Conservation (phyloP, 2,329 filamentous ascomycete genomes). For the Scedosporium apiospermum region DNA sequence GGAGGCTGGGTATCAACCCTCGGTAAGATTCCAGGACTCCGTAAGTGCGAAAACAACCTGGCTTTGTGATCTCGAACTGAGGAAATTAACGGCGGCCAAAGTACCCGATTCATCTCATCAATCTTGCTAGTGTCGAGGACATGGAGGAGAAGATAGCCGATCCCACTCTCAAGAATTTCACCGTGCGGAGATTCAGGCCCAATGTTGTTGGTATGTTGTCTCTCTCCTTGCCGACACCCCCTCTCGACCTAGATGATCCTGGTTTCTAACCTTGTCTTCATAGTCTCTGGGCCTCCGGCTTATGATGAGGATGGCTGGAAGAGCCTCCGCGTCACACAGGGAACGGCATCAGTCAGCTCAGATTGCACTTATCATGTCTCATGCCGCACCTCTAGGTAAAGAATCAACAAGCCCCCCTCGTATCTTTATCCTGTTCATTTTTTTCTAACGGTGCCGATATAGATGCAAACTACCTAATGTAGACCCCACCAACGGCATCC, state of each 20-base stretch:
- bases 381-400: slow-evolving; percentile 4
- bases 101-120: slow-evolving; percentile 64
- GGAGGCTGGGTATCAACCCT: slow-evolving; percentile 52
- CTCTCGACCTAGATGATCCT: background rate
- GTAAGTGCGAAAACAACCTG: background rate
- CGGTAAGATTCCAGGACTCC: slow-evolving; percentile 43
- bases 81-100: background rate
- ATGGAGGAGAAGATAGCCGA: slow-evolving; percentile 48
- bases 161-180: slow-evolving; percentile 38
- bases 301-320: slow-evolving; percentile 53
- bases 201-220: slow-evolving; percentile 55
- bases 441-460: slow-evolving; percentile 4
- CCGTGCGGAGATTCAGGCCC: slow-evolving; percentile 56
- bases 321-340: slow-evolving; percentile 38
- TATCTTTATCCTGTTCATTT: background rate
- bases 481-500: slow-evolving; percentile 48
- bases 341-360: slow-evolving; percentile 35
- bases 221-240: background rate
- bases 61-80: background rate
- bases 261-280: background rate
- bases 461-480: slow-evolving; percentile 65
- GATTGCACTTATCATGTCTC: slow-evolving; percentile 11
- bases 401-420: background rate
- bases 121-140: slow-evolving; percentile 52
- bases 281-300: slow-evolving; percentile 51